These are phyloP conservation scores for Boeremia lycopersici DNA, from an alignment of 2,329 filamentous ascomycete genomes.

Conservation along the genomic window DNA sequence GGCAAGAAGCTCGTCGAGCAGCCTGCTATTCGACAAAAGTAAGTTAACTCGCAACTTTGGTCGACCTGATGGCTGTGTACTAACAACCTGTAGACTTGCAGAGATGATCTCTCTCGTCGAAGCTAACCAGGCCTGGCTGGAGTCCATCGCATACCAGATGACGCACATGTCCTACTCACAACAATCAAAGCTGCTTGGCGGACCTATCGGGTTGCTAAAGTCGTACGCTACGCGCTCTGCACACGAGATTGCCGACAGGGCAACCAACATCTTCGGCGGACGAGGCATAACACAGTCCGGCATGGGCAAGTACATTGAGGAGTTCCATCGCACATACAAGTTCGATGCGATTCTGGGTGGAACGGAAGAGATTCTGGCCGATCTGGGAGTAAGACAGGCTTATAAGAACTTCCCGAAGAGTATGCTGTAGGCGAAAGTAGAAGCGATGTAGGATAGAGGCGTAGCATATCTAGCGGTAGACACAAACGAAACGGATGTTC, in stretches of 20 bases:
- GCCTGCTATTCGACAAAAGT: conserved; percentile 81
- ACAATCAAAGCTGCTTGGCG: conserved; percentile 75
- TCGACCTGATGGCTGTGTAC: not conserved
- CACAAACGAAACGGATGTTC: not conserved
- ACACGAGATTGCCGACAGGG: conserved; percentile 82
- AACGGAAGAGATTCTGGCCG: conserved; percentile 80
- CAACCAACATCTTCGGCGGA: conserved; percentile 85
- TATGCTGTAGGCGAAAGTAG: conserved; percentile 64
- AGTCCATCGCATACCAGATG: conserved; percentile 87
- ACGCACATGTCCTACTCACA: conserved; percentile 79
- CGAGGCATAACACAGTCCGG: conserved; percentile 79
- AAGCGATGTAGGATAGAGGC: conserved; percentile 14
- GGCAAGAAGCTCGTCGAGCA: conserved; percentile 82
- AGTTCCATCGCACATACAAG: conserved; percentile 85
- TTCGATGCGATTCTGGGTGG: conserved; percentile 71
- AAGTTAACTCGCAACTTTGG: conserved; percentile 28
- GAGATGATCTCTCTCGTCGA: conserved; percentile 86
- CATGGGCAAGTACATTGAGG: conserved; percentile 83
- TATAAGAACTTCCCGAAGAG: conserved; percentile 85
- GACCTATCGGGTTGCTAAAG: conserved; percentile 83
- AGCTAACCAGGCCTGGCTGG: conserved; percentile 84
- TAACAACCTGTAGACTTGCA: conserved; percentile 63
- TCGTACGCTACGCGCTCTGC: conserved; percentile 76
- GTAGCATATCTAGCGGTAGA: conserved; percentile 5
- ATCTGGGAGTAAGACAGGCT: conserved; percentile 82